Evolutionary conservation across 176 grass and related monocot species (phyloP).

Genomic region (Puccinellia tenuiflora): DNA sequence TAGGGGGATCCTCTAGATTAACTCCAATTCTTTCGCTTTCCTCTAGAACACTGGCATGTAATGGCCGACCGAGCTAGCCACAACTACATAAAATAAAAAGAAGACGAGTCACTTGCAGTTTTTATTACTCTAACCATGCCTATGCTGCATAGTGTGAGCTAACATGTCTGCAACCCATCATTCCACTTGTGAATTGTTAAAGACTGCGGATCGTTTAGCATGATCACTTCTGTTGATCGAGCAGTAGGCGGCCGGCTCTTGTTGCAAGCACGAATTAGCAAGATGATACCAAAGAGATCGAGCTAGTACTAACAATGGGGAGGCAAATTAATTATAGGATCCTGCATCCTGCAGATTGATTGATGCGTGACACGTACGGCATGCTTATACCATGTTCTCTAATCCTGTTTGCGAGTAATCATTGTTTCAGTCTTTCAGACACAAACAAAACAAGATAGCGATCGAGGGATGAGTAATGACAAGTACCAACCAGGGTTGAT

Average conservation of each 20-base stretch:
- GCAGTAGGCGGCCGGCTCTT: neutral
- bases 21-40: neutral
- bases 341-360: neutral
- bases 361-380: slow-evolving; percentile 3
- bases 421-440: slow-evolving; percentile 14
- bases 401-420: slow-evolving; percentile 1
- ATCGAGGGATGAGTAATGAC: neutral
- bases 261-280: neutral
- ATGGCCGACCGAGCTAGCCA: slow-evolving; percentile 33
- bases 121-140: neutral
- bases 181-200: slow-evolving; percentile 22
- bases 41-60: neutral
- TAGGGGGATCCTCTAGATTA: neutral
- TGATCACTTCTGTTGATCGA: neutral
- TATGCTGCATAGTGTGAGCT: neutral
- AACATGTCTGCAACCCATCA: slow-evolving; percentile 16
- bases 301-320: neutral
- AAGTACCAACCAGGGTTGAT: slow-evolving; percentile 2
- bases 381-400: neutral
- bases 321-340: neutral
- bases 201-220: neutral
- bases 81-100: neutral
- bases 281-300: neutral
- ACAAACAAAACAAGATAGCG: neutral
- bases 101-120: neutral